Evolutionary conservation across 1,139 yeast genomes (phyloP).

Genomic region (Pichia sp.): DNA sequence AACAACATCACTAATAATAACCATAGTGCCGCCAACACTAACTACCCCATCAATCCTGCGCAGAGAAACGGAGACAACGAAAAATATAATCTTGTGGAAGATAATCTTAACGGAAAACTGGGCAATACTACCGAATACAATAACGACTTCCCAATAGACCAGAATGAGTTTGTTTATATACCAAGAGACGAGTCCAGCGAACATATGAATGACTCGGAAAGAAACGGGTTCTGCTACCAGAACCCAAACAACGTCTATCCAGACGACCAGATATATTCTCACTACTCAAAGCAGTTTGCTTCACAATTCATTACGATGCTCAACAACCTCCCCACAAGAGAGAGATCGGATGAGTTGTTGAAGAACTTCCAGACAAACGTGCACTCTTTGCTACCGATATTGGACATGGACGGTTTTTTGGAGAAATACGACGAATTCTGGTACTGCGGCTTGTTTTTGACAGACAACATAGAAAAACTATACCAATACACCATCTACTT

Average conservation of each 20-base stretch:
- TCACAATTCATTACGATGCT: slow-evolving; percentile 26
- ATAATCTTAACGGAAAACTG: not conserved
- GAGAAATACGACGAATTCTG: slow-evolving; percentile 49
- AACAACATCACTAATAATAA: not conserved
- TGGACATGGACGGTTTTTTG: slow-evolving; percentile 40
- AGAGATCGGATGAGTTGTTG: slow-evolving; percentile 47
- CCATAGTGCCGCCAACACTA: not conserved
- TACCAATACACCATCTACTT: slow-evolving; percentile 19
- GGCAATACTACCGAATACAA: not conserved
- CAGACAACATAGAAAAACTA: slow-evolving; percentile 21
- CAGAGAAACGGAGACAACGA: not conserved
- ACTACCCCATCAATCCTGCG: too few species aligned
- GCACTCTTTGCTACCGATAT: slow-evolving; percentile 49
- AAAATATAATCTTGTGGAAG: not conserved
- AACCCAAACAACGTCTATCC: not conserved
- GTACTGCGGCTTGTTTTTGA: slow-evolving; percentile 32
- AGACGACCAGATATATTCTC: slow-evolving; percentile 6
- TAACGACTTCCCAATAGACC: not conserved
- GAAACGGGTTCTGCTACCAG: not conserved
- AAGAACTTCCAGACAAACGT: slow-evolving; percentile 48
- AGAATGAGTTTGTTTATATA: slow-evolving; percentile 1
- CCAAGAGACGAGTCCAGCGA: slow-evolving; percentile 1
- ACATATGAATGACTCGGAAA: not conserved
- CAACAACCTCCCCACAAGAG: slow-evolving; percentile 35
- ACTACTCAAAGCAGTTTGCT: slow-evolving; percentile 15